A percentile compares a stretch with the other conserved stretches of the same genome.
These are phyloP conservation scores for Leccinellum albellum DNA, from an alignment of 768 basidiomycete genomes.

Conservation along the genomic window DNA sequence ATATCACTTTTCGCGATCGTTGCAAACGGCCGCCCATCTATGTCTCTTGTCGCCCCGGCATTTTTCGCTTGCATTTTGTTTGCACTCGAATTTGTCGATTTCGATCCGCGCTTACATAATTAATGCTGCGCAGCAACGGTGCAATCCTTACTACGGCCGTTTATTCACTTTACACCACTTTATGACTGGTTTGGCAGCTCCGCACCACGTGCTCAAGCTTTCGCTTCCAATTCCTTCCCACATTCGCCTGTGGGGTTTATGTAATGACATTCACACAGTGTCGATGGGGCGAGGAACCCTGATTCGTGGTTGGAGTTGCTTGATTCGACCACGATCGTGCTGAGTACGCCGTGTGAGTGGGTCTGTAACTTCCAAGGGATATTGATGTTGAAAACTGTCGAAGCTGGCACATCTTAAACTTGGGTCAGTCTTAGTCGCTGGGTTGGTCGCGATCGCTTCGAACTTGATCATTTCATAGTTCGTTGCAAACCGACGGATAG, in stretches of 20 bases:
- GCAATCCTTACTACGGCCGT: too few relatives aligned
- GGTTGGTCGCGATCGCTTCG: constrained; percentile 54
- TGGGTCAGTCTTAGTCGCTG: constrained; percentile 49
- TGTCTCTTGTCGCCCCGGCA: constrained; percentile 80
- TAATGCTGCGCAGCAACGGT: too few relatives aligned
- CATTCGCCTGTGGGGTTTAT: too few relatives aligned
- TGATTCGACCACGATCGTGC: constrained; percentile 72
- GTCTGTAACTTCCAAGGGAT: too few relatives aligned
- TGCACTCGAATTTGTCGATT: too few relatives aligned
- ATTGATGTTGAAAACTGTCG: not conserved
- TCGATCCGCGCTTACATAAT: too few relatives aligned
- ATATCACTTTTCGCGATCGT: constrained; percentile 86
- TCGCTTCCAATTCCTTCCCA: too few relatives aligned
- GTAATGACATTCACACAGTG: too few relatives aligned
- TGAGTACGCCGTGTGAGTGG: constrained; percentile 75
- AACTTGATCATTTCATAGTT: constrained; percentile 54
- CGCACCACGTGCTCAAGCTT: too few relatives aligned
- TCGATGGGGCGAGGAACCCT: constrained; percentile 54
- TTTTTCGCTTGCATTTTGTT: constrained; percentile 80
- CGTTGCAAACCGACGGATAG: constrained; percentile 19
- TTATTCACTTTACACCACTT: too few relatives aligned
- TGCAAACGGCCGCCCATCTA: constrained; percentile 74
- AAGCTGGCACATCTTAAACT: not conserved
- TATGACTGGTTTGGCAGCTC: too few relatives aligned
- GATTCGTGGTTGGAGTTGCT: constrained; percentile 65